These are phyloP conservation scores for Paraphoma chrysanthemicola DNA, from an alignment of 2,329 filamentous ascomycete genomes.

Conservation along the genomic window DNA sequence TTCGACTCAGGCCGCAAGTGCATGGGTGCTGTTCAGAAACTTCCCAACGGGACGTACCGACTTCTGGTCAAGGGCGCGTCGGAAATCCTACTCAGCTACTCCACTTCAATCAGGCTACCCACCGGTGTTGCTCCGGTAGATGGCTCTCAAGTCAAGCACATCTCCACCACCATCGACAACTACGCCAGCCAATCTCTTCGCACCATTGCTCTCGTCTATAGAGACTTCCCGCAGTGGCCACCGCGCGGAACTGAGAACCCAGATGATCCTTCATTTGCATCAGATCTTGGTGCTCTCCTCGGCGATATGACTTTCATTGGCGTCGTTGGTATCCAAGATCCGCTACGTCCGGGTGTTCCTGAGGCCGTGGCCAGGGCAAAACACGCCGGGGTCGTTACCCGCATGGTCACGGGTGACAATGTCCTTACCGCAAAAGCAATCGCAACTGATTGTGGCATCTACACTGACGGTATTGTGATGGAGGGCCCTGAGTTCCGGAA, in stretches of 20 bases:
- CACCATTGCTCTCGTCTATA: slow-evolving; percentile 83
- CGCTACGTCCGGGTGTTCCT: slow-evolving; percentile 73
- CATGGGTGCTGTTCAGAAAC: slow-evolving; percentile 63
- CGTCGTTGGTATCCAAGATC: slow-evolving; percentile 82
- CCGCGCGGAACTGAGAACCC: slow-evolving; percentile 63
- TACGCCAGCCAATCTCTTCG: slow-evolving; percentile 82
- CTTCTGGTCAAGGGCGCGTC: slow-evolving; percentile 64
- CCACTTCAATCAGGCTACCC: slow-evolving; percentile 51
- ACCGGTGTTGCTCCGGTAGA: slow-evolving; percentile 55
- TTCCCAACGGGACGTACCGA: slow-evolving; percentile 56
- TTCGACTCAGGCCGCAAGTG: slow-evolving; percentile 64
- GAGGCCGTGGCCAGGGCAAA: slow-evolving; percentile 76
- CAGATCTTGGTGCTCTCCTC: slow-evolving; percentile 72
- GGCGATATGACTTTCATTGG: slow-evolving; percentile 74
- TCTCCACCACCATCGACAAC: slow-evolving; percentile 59
- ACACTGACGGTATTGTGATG: slow-evolving; percentile 72
- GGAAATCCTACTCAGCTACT: slow-evolving; percentile 58
- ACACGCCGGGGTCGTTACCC: slow-evolving; percentile 77
- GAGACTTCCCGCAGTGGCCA: slow-evolving; percentile 85
- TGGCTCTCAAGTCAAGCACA: slow-evolving; percentile 61
- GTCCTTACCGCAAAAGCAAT: slow-evolving; percentile 78
- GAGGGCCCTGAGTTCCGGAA: slow-evolving; percentile 80
- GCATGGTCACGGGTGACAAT: slow-evolving; percentile 88
- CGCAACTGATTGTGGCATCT: slow-evolving; percentile 77
- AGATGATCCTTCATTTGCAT: slow-evolving; percentile 63